These are phyloP conservation scores for Plantago ovata DNA, from an alignment of 257 asterid genomes.

Conservation along the genomic window DNA sequence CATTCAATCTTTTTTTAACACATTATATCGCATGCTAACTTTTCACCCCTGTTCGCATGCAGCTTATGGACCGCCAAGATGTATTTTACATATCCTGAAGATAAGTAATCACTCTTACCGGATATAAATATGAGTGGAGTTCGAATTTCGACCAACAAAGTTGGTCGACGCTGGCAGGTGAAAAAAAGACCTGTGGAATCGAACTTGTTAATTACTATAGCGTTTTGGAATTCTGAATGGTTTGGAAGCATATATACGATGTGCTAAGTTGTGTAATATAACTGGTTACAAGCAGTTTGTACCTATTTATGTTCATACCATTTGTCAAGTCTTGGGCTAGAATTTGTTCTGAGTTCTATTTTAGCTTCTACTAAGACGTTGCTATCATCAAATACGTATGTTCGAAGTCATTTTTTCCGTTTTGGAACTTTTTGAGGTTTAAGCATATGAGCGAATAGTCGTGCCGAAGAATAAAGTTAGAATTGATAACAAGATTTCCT, in stretches of 20 bases:
- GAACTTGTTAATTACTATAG: neutral
- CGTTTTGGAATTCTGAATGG: neutral
- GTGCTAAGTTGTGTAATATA: constrained; percentile 6
- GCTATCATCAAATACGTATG: too few species aligned
- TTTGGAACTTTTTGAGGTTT: too few species aligned
- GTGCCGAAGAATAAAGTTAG: too few species aligned
- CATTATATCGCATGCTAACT: too few species aligned
- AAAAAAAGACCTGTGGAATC: neutral
- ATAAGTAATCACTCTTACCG: neutral
- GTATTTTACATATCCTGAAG: neutral
- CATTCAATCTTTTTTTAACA: too few species aligned
- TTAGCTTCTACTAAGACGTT: too few species aligned
- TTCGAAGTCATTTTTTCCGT: too few species aligned
- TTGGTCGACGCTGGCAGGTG: neutral
- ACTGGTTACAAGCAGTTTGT: neutral
- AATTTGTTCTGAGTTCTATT: neutral
- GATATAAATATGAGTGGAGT: neutral
- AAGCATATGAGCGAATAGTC: too few species aligned
- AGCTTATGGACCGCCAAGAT: neutral
- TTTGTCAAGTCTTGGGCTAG: neutral
- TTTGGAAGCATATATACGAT: neutral
- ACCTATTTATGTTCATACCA: neutral
- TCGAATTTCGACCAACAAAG: constrained; percentile 1
- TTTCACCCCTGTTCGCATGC: neutral
- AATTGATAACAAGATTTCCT: too few species aligned